Percentiles rank a stretch among this genome's conserved stretches.
Evolutionary conservation across 2,329 filamentous ascomycete genomes (phyloP).

Genomic region (Fusarium goolgardi): DNA sequence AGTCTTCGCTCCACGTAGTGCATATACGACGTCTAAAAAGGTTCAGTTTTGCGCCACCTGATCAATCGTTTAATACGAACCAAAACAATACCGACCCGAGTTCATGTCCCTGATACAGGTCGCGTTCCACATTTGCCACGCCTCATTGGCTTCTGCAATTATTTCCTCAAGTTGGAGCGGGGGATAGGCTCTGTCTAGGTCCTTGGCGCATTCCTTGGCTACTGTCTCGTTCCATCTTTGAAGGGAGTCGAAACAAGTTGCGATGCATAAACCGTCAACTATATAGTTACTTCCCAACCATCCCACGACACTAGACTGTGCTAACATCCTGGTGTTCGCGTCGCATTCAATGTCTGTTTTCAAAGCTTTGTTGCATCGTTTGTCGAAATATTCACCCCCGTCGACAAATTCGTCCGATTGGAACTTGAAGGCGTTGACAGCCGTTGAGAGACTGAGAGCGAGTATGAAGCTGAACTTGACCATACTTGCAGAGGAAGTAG

Average conservation of each 20-base stretch:
- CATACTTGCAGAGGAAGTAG: rapidly evolving
- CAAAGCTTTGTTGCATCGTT: too few species aligned
- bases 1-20: not conserved
- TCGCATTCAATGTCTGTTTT: too few species aligned
- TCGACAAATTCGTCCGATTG: not conserved
- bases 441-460: not conserved
- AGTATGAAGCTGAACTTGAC: not conserved
- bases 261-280: not conserved
- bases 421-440: not conserved
- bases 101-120: not conserved
- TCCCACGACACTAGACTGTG: too few species aligned
- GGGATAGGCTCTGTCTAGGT: not conserved
- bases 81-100: not conserved
- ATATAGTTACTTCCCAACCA: not conserved
- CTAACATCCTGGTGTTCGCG: too few species aligned
- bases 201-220: not conserved
- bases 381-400: too few species aligned
- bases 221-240: not conserved
- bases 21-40: not conserved
- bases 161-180: too few species aligned
- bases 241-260: not conserved
- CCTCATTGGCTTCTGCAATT: not conserved
- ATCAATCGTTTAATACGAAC: rapidly evolving
- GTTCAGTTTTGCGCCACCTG: not conserved
- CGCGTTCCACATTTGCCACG: not conserved